Base-by-base conservation (phyloP, 306 rosid species). In the Ceratonia siliqua region DNA sequence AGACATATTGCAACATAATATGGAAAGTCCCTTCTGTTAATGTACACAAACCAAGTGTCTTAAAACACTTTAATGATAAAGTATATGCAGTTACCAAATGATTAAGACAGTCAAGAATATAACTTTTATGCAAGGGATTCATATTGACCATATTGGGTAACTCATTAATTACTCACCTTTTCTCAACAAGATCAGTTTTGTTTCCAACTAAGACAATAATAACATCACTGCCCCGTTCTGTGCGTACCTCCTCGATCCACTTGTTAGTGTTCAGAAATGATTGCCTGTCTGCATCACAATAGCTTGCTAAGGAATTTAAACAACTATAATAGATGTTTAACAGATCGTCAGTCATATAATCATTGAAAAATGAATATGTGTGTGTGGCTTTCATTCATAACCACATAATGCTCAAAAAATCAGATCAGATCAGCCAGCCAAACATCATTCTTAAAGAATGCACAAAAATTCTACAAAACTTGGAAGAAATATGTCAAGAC, bases 101-200 rank as follows among this genome's bases (percentile, higher is more conserved):
- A 50, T 49, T 3, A 52, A 5, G 15, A 62, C 33, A 33, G 11
- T 30, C n/a, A 35, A 13, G 53, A 30, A 36, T 36, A 5, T 22
- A 75, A 36, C 6, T 20, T 68, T 69, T 6, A 8, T 1, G 28
- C 25, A 63, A 62, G 4, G 36, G 35, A 35, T 62, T 46, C 61
- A 62, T 8, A 39, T 39, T 21, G 36, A 53, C 27, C n/a, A 41
- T 49, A 49, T 46, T 41, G 11, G 7, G 73, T 35, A 38, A 41
- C 5, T 32, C 38, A 33, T 33, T 68, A 61, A 33, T 33, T 68
- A 61, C 92, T 84, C 76, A 87, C 98, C 98, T 89, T 84, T 94
- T 94, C 28, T 94, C 98, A 39, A 94, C 97, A 68, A 94, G 98
- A 88, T 94, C 98, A 20, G 97, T 94, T 87, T 94, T 91, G 96